Evolutionary conservation across 1,284 basidiomycete species (phyloP).

Genomic region (Hemileia vastatrix): DNA sequence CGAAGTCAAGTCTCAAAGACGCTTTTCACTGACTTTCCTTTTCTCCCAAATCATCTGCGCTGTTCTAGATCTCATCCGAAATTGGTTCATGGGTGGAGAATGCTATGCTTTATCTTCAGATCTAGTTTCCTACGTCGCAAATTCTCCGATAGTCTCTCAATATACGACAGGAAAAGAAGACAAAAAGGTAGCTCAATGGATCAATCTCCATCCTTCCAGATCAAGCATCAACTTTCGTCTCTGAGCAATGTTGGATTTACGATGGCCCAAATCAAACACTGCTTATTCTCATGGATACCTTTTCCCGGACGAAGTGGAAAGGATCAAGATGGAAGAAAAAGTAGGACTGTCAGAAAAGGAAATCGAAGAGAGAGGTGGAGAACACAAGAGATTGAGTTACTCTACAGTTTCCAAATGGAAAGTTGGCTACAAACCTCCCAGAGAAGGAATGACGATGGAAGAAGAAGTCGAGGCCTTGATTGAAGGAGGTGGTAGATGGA

Average conservation of each 20-base stretch:
- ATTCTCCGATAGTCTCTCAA: slow-evolving; percentile 59
- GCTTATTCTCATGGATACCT: slow-evolving; percentile 85
- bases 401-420: slow-evolving; percentile 82
- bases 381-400: slow-evolving; percentile 51
- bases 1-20: no score
- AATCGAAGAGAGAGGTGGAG: slow-evolving; percentile 31
- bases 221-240: slow-evolving; percentile 72
- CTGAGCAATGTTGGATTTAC: slow-evolving; percentile 94
- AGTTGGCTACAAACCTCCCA: slow-evolving; percentile 62
- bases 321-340: slow-evolving; percentile 50
- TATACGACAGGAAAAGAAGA: slow-evolving; percentile 79
- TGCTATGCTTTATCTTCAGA: slow-evolving; percentile 82
- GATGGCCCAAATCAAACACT: slow-evolving; percentile 86
- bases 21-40: not conserved
- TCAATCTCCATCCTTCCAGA: slow-evolving; percentile 72
- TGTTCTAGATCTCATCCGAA: slow-evolving; percentile 65
- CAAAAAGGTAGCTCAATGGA: slow-evolving; percentile 81
- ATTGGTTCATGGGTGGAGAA: slow-evolving; percentile 92
- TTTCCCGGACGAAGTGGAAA: slow-evolving; percentile 78
- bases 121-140: slow-evolving; percentile 74
- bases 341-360: slow-evolving; percentile 42
- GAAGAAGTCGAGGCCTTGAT: slow-evolving; percentile 83
- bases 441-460: slow-evolving; percentile 56
- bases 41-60: not conserved
- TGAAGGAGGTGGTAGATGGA: slow-evolving; percentile 58